phyloP scores from a whole-genome alignment of 1,139 yeast species.

The Yamadazyma triangularis region DNA sequence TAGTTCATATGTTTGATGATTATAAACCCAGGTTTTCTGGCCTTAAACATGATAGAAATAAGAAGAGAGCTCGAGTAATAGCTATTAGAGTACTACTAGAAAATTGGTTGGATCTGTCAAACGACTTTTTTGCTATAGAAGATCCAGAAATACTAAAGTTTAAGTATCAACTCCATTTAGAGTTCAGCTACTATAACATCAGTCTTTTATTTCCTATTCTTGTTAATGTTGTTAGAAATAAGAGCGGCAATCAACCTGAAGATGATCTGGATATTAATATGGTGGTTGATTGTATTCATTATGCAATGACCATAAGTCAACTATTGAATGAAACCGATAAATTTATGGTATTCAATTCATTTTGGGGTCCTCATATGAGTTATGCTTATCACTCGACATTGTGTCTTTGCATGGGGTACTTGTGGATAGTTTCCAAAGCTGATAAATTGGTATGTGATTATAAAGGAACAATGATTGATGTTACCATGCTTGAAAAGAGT shows the following conservation, averaged over 20 bases:
- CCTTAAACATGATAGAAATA: not conserved
- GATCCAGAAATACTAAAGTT: slow-evolving; percentile 1
- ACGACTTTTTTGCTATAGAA: slow-evolving; percentile 1
- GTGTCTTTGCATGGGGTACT: slow-evolving; percentile 4
- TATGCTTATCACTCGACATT: slow-evolving; percentile 6
- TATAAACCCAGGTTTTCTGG: not conserved
- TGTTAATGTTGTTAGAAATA: not conserved
- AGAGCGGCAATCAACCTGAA: not conserved
- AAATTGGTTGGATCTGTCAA: slow-evolving; percentile 2
- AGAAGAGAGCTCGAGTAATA: slow-evolving; percentile 1
- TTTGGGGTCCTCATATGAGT: slow-evolving; percentile 7
- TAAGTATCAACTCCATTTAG: slow-evolving; percentile 3
- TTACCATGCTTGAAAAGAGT: slow-evolving; percentile 1
- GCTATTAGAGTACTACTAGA: slow-evolving; percentile 2
- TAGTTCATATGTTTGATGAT: slow-evolving; percentile 3
- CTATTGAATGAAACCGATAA: slow-evolving; percentile 3
- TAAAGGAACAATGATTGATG: not conserved
- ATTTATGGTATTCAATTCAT: slow-evolving; percentile 2
- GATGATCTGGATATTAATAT: slow-evolving; percentile 3
- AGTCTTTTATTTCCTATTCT: slow-evolving; percentile 3
- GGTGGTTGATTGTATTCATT: slow-evolving; percentile 5
- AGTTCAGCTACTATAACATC: slow-evolving; percentile 2
- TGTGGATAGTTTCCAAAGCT: slow-evolving; percentile 3
- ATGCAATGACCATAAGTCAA: not conserved
- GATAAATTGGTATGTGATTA: not conserved